These are phyloP conservation scores for Pittosporum tobira DNA, from an alignment of 129 eudicot species.

Conservation along the genomic window DNA sequence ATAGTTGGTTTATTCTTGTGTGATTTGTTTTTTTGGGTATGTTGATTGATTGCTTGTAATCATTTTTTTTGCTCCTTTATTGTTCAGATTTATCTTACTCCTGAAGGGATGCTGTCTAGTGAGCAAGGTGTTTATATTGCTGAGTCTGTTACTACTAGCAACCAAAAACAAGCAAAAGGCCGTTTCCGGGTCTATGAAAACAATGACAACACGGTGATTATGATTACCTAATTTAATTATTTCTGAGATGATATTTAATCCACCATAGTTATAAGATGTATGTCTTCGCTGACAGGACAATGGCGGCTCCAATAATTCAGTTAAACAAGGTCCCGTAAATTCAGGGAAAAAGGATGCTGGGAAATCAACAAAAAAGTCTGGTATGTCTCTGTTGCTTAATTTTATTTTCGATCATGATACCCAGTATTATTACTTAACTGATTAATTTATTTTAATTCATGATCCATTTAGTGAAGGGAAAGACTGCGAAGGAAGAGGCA, in stretches of 20 bases:
- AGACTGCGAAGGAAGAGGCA: slow-evolving; percentile 97
- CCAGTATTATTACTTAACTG: no score
- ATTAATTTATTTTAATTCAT: slow-evolving; percentile 9
- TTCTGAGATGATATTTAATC: slow-evolving; percentile 1
- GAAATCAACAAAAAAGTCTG: slow-evolving; percentile 62
- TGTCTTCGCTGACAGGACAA: slow-evolving; percentile 43
- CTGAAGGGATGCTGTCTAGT: slow-evolving; percentile 94
- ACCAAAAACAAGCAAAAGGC: slow-evolving; percentile 72
- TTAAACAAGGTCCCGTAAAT: slow-evolving; percentile 39
- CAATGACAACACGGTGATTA: slow-evolving; percentile 39
- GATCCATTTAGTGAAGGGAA: slow-evolving; percentile 62
- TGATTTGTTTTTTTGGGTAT: background rate
- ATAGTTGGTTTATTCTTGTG: background rate
- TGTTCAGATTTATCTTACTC: slow-evolving; percentile 70
- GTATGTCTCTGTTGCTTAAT: slow-evolving; percentile 22
- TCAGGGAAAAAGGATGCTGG: slow-evolving; percentile 66
- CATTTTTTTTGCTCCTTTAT: background rate
- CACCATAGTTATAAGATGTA: slow-evolving; percentile 1
- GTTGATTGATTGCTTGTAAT: slow-evolving; percentile 5
- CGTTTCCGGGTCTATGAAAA: slow-evolving; percentile 55
- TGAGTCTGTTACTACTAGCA: slow-evolving; percentile 57
- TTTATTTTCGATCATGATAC: background rate
- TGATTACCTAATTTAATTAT: slow-evolving; percentile 5
- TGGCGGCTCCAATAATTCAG: slow-evolving; percentile 44
- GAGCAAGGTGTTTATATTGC: slow-evolving; percentile 98